Conservation (phyloP, 495 filamentous ascomycete genomes). For the Penicillium antarcticum region DNA sequence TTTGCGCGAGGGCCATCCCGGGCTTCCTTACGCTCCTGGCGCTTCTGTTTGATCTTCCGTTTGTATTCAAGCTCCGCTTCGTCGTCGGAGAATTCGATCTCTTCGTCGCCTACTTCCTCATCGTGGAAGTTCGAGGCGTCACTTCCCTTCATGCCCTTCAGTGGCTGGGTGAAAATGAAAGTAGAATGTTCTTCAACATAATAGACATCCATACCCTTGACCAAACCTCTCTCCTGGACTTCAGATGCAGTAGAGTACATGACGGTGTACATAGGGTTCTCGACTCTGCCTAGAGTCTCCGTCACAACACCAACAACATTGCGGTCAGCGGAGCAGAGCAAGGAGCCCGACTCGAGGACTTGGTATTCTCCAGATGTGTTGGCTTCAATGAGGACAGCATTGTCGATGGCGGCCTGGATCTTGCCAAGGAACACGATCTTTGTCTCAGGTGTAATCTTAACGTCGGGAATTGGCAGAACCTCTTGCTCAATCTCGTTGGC, state of each 20-base stretch:
- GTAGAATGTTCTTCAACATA: constrained; percentile 73
- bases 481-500: constrained; percentile 72
- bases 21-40: constrained; percentile 46
- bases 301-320: constrained; percentile 72
- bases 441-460: constrained; percentile 71
- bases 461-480: constrained; percentile 66
- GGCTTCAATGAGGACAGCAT: constrained; percentile 73
- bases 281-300: constrained; percentile 78
- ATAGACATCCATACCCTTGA: constrained; percentile 63
- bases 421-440: constrained; percentile 68
- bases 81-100: constrained; percentile 94
- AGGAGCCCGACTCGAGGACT: constrained; percentile 77
- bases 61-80: constrained; percentile 87
- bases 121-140: constrained; percentile 94
- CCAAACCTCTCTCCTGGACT: constrained; percentile 61
- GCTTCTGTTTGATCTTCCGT: constrained; percentile 60
- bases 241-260: constrained; percentile 64
- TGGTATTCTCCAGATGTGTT: constrained; percentile 74
- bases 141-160: constrained; percentile 75
- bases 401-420: constrained; percentile 71
- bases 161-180: constrained; percentile 77
- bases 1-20: constrained; percentile 34
- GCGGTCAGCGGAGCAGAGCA: constrained; percentile 76
- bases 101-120: constrained; percentile 81
- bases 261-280: constrained; percentile 78